Base-by-base conservation (phyloP, 2,329 filamentous ascomycete species). In the Akanthomyces uredinophilus region DNA sequence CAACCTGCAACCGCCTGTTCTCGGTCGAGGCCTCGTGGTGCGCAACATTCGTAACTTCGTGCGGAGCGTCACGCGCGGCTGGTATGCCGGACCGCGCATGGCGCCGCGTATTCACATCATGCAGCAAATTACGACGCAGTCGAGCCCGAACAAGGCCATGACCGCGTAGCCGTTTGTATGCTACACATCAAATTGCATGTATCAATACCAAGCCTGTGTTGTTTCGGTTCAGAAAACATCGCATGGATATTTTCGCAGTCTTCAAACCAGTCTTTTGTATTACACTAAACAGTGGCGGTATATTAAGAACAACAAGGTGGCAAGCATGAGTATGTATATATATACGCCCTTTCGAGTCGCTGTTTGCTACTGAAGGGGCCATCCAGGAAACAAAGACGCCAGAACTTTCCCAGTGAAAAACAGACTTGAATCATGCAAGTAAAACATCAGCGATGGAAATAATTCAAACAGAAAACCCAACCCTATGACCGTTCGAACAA, bases 71-170 rank as follows among this genome's bases (percentile, higher is more conserved):
- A 86, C 83, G 0, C 80, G 84, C 2, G 86, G 87, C 0, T 87
- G 84, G 83, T 89, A 86, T 86, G 66, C 84, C 66, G 87, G 86
- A 0, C 86, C 85, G 27, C 78, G 79, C 65, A 86, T 88, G 83
- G 77, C 78, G 65, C 83, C 84, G 6, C 75, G 77, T 57, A 79
- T 87, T 49, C 73, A 79, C 66, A 77, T 87, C 20, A 68, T 86
- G 70, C 79, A 73, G 65, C 71, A 72, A 58, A 58, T 54, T 41
- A 47, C 27, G 39, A 2, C 50, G 3, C 39, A 46, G 35, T 47
- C 44, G 43, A 20, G 47, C 29, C n/a, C 39, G 1, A 32, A 32
- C n/a, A 61, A 39, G 20, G 20, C 18, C 11, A 11, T 35, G 20
- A 20, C 22, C 7, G 46, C 22, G 27, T 58, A 50, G 27, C 32